Evolutionary conservation across 73 alveolate species (phyloP).

Genomic region (Paramecium pentaurelia): DNA sequence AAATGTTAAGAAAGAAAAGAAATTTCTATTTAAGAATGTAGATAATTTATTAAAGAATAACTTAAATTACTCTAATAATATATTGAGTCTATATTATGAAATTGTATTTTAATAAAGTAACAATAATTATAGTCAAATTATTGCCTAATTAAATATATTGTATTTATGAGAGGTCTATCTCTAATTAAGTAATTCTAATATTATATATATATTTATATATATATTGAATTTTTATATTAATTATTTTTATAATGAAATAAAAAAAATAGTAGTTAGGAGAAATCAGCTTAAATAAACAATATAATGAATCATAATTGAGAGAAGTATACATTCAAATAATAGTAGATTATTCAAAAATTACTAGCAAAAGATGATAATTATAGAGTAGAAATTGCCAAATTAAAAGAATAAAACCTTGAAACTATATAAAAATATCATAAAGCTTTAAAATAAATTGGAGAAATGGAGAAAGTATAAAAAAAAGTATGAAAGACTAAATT

Average conservation of each 20-base stretch:
- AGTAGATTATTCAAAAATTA: not conserved
- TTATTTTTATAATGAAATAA: not conserved
- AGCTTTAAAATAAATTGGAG: conserved; percentile 40
- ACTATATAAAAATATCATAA: conserved; percentile 1
- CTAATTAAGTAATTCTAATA: not conserved
- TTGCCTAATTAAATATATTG: too few relatives aligned
- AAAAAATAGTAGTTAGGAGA: conserved; percentile 37
- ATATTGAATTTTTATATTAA: not conserved
- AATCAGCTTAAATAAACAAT: not conserved
- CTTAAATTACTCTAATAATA: not conserved
- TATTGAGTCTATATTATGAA: conserved; percentile 1
- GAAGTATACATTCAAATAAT: not conserved
- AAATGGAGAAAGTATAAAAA: conserved; percentile 35
- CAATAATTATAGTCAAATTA: not conserved
- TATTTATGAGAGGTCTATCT: not conserved
- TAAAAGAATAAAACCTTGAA: conserved; percentile 10
- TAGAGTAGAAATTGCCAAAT: not conserved
- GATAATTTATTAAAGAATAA: conserved; percentile 7
- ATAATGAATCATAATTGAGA: conserved; percentile 26
- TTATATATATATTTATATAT: not conserved
- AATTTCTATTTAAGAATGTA: not conserved
- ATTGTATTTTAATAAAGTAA: not conserved
- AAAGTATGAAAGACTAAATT: not conserved
- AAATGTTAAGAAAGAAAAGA: not conserved
- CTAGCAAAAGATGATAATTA: not conserved